Evolutionary conservation across 192 early-diverging fungal species (phyloP), one percentile per base, ranked within the genome.

Genomic region (Rhizoclosmatium sp.): DNA sequence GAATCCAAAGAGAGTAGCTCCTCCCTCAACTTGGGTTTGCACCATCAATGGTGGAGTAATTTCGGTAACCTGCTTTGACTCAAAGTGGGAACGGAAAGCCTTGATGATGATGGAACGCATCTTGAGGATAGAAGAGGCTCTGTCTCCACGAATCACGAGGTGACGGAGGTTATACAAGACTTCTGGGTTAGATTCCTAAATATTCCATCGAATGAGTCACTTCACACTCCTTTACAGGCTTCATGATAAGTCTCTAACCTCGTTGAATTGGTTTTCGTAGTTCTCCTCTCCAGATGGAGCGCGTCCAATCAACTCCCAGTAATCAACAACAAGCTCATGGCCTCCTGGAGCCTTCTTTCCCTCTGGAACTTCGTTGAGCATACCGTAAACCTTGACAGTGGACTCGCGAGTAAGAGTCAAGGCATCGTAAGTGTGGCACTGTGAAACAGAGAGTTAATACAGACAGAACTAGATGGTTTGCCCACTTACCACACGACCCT

Each of bases 41-140:
- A 99, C 98, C 95, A 99, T 95, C 81, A 94, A 91, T 21, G 98
- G 98, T n/a, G 98, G 97, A 12, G 93, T 98, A 16, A 99, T 95
- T 85, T 99, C 98, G 68, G 85, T 82, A 77, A 94, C 94, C 14
- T 89, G 88, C 46, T 85, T 87, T 47, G 82, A 80, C 54, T 97
- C 94, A 85, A 98, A 99, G 86, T 94, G 94, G 72, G 93, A 94
- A 79, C 98, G 96, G 93, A 99, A 99, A 0, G 97, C 94, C 60
- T 92, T 93, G 84, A 99, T 88, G 39, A 95, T 91, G 46, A 92
- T 80, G 48, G 94, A 84, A 73, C 98, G 93, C 76, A 95, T 92
- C 84, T 93, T 95, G 56, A 99, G 87, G 47, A 96, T 92, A 4
- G 89, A 86, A 23, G 97, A 94, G 23, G 94, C 91, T 44, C 89